Evolutionary conservation across 805 yeast genomes (phyloP).

Genomic region (Starmerella vaccinii): DNA sequence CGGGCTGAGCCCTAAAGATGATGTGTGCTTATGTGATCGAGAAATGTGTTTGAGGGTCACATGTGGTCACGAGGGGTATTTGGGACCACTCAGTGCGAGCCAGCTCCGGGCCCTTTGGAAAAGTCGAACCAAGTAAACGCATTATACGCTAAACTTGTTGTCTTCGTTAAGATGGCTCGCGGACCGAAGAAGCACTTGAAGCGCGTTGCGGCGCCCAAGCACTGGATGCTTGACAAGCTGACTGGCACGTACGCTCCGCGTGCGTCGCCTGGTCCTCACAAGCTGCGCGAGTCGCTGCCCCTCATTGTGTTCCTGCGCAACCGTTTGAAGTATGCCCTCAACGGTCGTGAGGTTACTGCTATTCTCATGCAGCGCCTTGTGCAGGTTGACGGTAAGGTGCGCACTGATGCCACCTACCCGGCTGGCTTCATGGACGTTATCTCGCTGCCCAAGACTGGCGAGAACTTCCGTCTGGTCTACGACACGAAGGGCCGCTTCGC

Average conservation of each 20-base stretch:
- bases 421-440: slow-evolving; percentile 99
- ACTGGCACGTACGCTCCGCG: slow-evolving; percentile 99
- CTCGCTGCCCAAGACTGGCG: slow-evolving; percentile 94
- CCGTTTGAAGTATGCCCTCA: slow-evolving; percentile 97
- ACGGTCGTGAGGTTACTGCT: slow-evolving; percentile 98
- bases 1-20: slow-evolving; percentile 9
- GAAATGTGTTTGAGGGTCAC: not conserved
- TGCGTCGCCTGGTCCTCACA: slow-evolving; percentile 99
- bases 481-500: slow-evolving; percentile 99
- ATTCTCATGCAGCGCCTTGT: slow-evolving; percentile 97
- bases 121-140: slow-evolving; percentile 13
- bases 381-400: slow-evolving; percentile 97
- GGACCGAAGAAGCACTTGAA: slow-evolving; percentile 83
- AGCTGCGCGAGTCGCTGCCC: slow-evolving; percentile 96
- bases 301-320: slow-evolving; percentile 93
- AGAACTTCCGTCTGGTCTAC: slow-evolving; percentile 97
- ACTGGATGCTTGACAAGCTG: slow-evolving; percentile 99
- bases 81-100: slow-evolving; percentile 22
- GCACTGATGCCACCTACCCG: slow-evolving; percentile 98
- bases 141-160: slow-evolving; percentile 11
- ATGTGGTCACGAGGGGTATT: slow-evolving; percentile 11
- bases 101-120: slow-evolving; percentile 9
- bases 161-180: slow-evolving; percentile 38
- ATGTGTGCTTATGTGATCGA: not conserved
- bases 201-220: slow-evolving; percentile 99